Evolutionary conservation across 2,329 filamentous ascomycete genomes (phyloP).

Genomic region (Calonectria pseudoreteaudii): DNA sequence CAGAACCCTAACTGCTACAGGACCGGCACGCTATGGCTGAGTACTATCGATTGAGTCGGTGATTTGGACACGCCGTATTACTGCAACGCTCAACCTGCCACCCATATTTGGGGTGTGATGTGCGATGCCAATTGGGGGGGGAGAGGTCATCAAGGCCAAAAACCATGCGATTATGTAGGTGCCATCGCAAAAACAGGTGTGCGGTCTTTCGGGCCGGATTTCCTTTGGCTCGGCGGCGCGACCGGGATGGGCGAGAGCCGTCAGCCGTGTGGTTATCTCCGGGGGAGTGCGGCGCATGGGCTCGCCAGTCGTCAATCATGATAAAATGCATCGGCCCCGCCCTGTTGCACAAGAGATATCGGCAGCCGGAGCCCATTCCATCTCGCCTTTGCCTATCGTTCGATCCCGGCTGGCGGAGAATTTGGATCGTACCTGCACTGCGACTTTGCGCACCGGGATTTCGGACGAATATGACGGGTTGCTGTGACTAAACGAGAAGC

Average conservation of each 20-base stretch:
- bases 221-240: constrained; percentile 34
- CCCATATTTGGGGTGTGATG: not conserved
- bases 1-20: not conserved
- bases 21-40: not conserved
- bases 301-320: constrained; percentile 1
- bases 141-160: not conserved
- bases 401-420: constrained; percentile 5
- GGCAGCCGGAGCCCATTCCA: constrained; percentile 2
- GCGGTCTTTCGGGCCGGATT: constrained; percentile 38
- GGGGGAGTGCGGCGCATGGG: not conserved
- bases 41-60: not conserved
- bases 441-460: not conserved
- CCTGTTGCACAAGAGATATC: constrained; percentile 11
- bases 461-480: not conserved
- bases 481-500: not conserved
- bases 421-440: constrained; percentile 1
- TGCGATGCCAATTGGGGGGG: not conserved
- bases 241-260: constrained; percentile 37
- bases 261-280: constrained; percentile 13
- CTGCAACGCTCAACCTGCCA: not conserved
- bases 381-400: constrained; percentile 4
- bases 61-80: constrained; percentile 2
- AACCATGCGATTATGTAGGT: constrained; percentile 6
- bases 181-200: constrained; percentile 26
- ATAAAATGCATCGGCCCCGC: constrained; percentile 24